Evolutionary conservation across 2,329 filamentous ascomycete genomes (phyloP), one percentile per base, ranked within the genome.

Genomic region (Hortaea werneckii): DNA sequence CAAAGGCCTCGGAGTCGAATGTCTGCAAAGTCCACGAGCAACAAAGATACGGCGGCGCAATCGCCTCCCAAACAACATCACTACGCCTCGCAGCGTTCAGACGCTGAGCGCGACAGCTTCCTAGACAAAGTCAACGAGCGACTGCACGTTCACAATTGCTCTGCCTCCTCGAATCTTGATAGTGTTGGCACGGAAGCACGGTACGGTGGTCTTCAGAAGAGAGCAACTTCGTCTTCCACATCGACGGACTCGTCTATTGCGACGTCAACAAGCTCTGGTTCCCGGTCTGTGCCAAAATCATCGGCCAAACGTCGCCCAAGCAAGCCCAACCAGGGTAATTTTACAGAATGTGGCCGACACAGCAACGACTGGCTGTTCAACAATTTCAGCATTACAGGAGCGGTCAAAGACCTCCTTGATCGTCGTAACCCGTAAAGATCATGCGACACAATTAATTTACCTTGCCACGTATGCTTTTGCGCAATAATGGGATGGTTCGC

Each of bases 321-420:
- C n/a, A 12, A 39, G 43, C 40, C 20, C 29, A 8, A 43, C 32
- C 37, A 41, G 35, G 20, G 43, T 41, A 26, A 51, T 50, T 7
- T 60, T 48, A 48, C 47, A 28, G 53, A 74, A 46, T 71, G 62
- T 44, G 72, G 72, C 10, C 66, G 72, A 6, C 72, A 75, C 55
- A 67, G 65, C 12, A 74, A 75, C 45, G 68, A 74, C 44, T 75
- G 72, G 72, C 61, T 75, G 5, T 75, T 75, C 47, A 65, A 66
- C 13, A 68, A 70, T 1, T 70, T 73, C 54, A 72, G 68, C 52
- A 57, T 75, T 4, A 64, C 65, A 4, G 67, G 71, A 30, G 68
- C 69, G 5, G 66, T 71, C 26, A 61, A 58, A 43, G 50, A 50
- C 13, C 37, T 61, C 11, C 54, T 60, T 41, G 52, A 54, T 41